Evolutionary conservation across 192 early-diverging fungal species (phyloP), one percentile per base, ranked within the genome.

Genomic region (Diversispora eburnea): DNA sequence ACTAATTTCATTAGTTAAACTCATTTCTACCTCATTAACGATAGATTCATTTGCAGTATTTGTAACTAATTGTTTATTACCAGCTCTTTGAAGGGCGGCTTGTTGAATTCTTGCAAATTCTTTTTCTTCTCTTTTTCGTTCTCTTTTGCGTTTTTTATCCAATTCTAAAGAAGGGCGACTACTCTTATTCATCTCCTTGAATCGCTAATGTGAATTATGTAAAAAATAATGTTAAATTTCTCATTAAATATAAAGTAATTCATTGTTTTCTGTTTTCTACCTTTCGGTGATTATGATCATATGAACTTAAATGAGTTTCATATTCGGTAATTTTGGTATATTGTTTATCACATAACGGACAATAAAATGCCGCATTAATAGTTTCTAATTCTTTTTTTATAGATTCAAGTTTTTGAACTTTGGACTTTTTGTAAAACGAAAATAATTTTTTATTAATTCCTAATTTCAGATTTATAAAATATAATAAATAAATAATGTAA

Each of bases 251-350:
- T 0, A 19, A 43, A 66, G 41, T 13, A 19, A n/a, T 39, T 39
- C 47, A 39, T 20, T 15, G 3, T 39, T 25, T 3, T 22, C 55
- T 56, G 8, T 22, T n/a, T 15, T 8, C 74, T 75, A 89, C 87
- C 84, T 91, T 89, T 46, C 84, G 80, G 78, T 94, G 92, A 73
- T 92, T 84, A 75, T 94, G 92, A 75, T 94, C 92, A 64, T 94
- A 94, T 42, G 84, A 86, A 48, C 86, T 87, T 25, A 94, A 70
- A 73, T 94, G 92, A 4, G 84, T 82, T 62, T 94, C 92, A 78
- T 88, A 94, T 57, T 92, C 92, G 42, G 87, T 79, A 15, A 90
- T 87, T 65, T 87, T 89, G 41, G 78, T 84, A 74, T 94, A 94
- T 70, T 94, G 92, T 73, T 94, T 94, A 71, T 91, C 87, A 77